Evolutionary conservation across 1,139 yeast species (phyloP).

Genomic region (Magnusiomyces ingens): DNA sequence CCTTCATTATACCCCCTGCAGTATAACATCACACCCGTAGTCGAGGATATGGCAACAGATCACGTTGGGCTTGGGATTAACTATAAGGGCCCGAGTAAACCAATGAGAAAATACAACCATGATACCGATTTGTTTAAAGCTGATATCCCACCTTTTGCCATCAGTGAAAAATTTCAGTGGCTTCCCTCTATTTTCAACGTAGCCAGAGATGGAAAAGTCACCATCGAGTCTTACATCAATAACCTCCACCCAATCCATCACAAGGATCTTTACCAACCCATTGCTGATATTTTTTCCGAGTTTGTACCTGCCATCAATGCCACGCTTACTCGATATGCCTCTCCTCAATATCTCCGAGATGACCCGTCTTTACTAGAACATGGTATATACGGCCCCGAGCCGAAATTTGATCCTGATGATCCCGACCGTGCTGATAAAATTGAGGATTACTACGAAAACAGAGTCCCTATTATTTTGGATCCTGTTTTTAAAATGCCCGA

Average conservation of each 20-base stretch:
- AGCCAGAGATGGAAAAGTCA: constrained; percentile 11
- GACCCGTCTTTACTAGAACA: no score
- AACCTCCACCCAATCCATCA: constrained; percentile 33
- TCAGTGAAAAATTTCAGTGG: constrained; percentile 10
- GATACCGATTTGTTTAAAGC: constrained; percentile 16
- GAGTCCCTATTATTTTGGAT: neutral
- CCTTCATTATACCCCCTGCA: constrained; percentile 40
- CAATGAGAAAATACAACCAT: no score
- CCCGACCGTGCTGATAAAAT: constrained; percentile 6
- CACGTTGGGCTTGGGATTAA: no score
- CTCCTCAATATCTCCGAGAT: neutral
- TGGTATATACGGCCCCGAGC: constrained; percentile 9
- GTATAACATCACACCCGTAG: constrained; percentile 35
- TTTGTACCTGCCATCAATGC: constrained; percentile 33
- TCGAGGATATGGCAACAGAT: no score
- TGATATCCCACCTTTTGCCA: neutral
- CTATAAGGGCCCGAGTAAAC: no score
- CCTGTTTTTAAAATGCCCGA: constrained; percentile 1
- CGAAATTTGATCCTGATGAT: neutral
- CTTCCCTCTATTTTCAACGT: constrained; percentile 13
- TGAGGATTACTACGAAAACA: constrained; percentile 1
- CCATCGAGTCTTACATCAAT: constrained; percentile 33
- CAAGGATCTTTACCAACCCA: constrained; percentile 26
- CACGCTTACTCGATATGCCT: constrained; percentile 7
- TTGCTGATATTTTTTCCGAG: constrained; percentile 30